A percentile compares a stretch with the other conserved stretches of the same genome.
phyloP scores from a whole-genome alignment of 176 grass and related monocot species.

The Dactylis glomerata region DNA sequence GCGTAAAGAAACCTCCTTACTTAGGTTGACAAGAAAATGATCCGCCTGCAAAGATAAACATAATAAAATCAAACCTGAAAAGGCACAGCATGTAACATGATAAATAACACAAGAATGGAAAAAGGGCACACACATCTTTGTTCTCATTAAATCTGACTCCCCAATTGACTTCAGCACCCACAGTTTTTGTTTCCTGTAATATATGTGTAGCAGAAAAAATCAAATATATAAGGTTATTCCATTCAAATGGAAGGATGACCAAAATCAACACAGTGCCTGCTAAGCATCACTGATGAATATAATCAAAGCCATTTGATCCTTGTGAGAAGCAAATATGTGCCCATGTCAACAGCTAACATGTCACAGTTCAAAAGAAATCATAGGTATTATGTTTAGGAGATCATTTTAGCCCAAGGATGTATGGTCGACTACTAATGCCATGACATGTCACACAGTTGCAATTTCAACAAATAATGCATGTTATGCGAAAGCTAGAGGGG shows the following conservation, averaged over 20 bases:
- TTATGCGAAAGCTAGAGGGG: not conserved
- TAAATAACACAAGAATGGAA: not conserved
- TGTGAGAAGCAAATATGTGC: not conserved
- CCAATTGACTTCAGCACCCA: constrained; percentile 97
- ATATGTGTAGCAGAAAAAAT: not conserved
- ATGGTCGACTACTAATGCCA: not conserved
- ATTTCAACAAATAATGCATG: not conserved
- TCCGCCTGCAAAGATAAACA: constrained; percentile 58
- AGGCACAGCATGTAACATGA: not conserved
- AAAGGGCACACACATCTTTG: constrained; percentile 63
- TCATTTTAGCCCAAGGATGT: not conserved
- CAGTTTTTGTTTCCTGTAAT: constrained; percentile 69
- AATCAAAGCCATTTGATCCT: not conserved
- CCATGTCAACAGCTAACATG: constrained; percentile 5
- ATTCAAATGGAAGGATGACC: not conserved
- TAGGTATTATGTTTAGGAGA: not conserved
- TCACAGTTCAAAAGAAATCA: not conserved
- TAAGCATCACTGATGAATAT: not conserved
- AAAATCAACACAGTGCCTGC: not conserved
- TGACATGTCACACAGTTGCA: not conserved
- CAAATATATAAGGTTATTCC: not conserved
- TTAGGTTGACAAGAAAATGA: constrained; percentile 82
- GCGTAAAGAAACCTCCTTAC: constrained; percentile 88
- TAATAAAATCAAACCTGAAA: constrained; percentile 27
- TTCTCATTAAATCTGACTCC: constrained; percentile 85